Percentiles rank a stretch among this genome's conserved stretches.
phyloP scores from a whole-genome alignment of 768 basidiomycete species.

The Hemileccinum impolitum region DNA sequence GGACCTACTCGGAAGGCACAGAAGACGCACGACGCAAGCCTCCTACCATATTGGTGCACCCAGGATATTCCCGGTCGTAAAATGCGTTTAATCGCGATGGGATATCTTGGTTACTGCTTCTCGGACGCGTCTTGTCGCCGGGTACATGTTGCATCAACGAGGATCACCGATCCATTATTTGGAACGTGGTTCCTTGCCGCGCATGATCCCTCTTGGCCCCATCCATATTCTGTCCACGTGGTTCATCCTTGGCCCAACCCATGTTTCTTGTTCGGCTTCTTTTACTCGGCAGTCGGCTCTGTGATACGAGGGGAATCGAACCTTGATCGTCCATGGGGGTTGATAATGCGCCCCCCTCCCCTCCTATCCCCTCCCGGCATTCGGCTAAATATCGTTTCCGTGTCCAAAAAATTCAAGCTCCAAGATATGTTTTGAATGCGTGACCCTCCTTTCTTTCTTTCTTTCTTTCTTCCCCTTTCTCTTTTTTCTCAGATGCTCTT shows the following conservation, averaged over 20 bases:
- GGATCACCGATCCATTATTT: slow-evolving; percentile 10
- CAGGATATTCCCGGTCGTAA: background rate
- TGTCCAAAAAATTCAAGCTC: background rate
- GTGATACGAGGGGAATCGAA: slow-evolving; percentile 4
- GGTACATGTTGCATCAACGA: slow-evolving; percentile 16
- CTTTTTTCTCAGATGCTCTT: too few relatives aligned
- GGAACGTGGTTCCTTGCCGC: background rate
- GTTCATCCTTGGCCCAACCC: background rate
- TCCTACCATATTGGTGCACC: slow-evolving; percentile 6
- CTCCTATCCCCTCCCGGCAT: slow-evolving; percentile 2
- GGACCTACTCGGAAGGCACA: background rate
- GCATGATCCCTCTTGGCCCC: background rate
- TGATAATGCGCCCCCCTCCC: background rate
- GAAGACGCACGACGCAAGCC: slow-evolving; percentile 1
- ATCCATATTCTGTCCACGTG: slow-evolving; percentile 3
- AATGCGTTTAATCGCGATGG: slow-evolving; percentile 11
- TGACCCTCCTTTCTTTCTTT: too few relatives aligned
- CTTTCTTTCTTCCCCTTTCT: too few relatives aligned
- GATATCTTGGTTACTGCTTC: background rate
- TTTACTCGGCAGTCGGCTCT: slow-evolving; percentile 4
- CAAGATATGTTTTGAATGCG: too few relatives aligned
- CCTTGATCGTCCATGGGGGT: slow-evolving; percentile 1
- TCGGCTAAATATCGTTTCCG: slow-evolving; percentile 15
- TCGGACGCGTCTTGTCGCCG: background rate
- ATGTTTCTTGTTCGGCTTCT: slow-evolving; percentile 1